Evolutionary conservation across 2,329 filamentous ascomycete species (phyloP), one percentile per base, ranked within the genome.

Genomic region (Beauveria pseudobassiana): DNA sequence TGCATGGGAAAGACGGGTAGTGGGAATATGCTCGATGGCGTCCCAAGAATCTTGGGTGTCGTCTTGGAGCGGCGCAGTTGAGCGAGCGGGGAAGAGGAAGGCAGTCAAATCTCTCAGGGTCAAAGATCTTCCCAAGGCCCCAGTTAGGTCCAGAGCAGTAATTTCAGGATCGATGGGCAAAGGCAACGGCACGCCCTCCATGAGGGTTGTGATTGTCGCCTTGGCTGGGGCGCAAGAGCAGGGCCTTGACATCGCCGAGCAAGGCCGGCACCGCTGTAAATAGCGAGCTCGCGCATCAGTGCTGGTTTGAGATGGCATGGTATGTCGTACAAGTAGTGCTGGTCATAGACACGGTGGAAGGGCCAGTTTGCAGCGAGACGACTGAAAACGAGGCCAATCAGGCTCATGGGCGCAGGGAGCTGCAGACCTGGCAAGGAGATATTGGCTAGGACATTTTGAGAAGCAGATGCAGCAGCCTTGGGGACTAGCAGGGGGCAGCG

Each of bases 1-100:
- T 12, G 71, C 68, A 30, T 69, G 73, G 1, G 75, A 73, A 28
- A 70, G 67, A 18, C 69, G 68, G 3, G 64, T 63, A 0, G 65
- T 63, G 3, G 16, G 20, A 1, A 65, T 52, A 2, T 67, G 66
- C 18, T 76, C 74, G 28, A 72, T 72, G 1, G 72, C 69, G 50
- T 86, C 83, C 83, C 83, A 85, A 0, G 81, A 82, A 3, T 85
- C 82, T 54, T 79, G 75, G 7, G 76, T 71, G 58, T 73, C 69
- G 14, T 69, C 66, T 12, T 63, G 63, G 6, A 61, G 52, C 26
- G 55, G n/a, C 5, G 55, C 56, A 24, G 69, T 62, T 5, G 65
- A 64, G 38, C 59, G 66, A 10, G 69, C 48, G n/a, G 77, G 78
- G 62, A 78, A 82, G 4, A 87, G 71, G 14, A 87, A 68, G 28